These are phyloP conservation scores for Diaporthe nobilis DNA, from an alignment of 2,329 filamentous ascomycete species.

Conservation along the genomic window DNA sequence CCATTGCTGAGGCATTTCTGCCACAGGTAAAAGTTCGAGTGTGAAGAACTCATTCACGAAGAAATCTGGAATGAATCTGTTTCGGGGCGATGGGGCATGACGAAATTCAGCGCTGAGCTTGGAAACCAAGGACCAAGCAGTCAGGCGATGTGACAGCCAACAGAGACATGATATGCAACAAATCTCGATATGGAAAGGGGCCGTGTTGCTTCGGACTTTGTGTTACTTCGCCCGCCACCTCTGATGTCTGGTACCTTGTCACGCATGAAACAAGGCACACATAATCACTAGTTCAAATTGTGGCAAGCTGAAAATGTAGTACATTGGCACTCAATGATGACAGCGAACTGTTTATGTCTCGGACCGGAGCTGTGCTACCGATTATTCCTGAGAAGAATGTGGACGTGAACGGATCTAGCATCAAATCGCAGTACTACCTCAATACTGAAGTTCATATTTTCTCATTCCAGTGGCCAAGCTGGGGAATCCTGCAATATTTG, in stretches of 20 bases:
- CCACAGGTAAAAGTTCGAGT: not conserved
- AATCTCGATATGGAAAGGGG: not conserved
- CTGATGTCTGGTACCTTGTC: not conserved
- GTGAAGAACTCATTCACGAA: too few species aligned
- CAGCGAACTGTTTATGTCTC: not conserved
- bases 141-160: not conserved
- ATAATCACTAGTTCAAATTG: not conserved
- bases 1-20: not conserved
- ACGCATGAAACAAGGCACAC: not conserved
- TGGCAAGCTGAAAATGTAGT: not conserved
- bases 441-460: not conserved
- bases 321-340: not conserved
- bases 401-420: not conserved
- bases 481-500: too few species aligned
- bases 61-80: not conserved
- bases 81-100: not conserved
- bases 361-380: not conserved
- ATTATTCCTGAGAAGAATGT: too few species aligned
- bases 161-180: not conserved
- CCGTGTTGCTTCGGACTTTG: not conserved
- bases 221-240: not conserved
- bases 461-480: not conserved
- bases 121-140: not conserved
- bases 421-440: not conserved
- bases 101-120: not conserved